Evolutionary conservation across 306 rosid species (phyloP).

Genomic region (Ammopiptanthus mongolicus): DNA sequence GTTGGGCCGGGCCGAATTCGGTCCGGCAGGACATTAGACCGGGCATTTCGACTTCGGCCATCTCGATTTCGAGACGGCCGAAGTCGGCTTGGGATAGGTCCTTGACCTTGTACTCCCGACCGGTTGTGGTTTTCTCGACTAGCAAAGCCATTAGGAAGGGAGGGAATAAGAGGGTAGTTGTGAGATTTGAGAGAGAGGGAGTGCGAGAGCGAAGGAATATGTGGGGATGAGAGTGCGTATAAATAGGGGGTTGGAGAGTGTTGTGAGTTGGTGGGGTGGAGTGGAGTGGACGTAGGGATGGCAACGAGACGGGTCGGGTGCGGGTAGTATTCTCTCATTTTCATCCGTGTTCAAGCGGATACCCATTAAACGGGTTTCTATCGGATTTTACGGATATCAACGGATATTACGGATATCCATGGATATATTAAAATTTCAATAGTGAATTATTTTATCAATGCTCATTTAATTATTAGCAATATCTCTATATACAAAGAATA

Average conservation of each 20-base stretch:
- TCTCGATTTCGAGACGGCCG: constrained; percentile 87
- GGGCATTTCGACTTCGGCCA: constrained; percentile 97
- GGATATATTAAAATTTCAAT: no score
- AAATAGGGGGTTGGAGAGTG: background rate
- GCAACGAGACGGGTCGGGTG: no score
- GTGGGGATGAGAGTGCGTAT: constrained; percentile 12
- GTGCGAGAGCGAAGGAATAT: constrained; percentile 9
- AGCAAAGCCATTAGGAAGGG: constrained; percentile 55
- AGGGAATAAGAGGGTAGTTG: background rate
- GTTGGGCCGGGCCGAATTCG: constrained; percentile 78
- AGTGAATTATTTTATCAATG: no score
- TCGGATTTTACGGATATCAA: no score
- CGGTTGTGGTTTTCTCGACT: constrained; percentile 72
- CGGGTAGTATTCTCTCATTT: no score
- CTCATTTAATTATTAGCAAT: no score
- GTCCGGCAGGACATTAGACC: constrained; percentile 71
- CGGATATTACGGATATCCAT: no score
- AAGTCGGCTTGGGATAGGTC: constrained; percentile 96
- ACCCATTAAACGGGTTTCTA: no score
- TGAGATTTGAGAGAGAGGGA: background rate
- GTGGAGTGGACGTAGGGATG: no score
- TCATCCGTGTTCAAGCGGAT: no score
- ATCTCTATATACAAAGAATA: no score
- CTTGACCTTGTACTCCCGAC: constrained; percentile 96
- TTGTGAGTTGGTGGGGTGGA: constrained; percentile 11